Base-by-base conservation (phyloP, 2,329 filamentous ascomycete species). In the Fusarium sp. region DNA sequence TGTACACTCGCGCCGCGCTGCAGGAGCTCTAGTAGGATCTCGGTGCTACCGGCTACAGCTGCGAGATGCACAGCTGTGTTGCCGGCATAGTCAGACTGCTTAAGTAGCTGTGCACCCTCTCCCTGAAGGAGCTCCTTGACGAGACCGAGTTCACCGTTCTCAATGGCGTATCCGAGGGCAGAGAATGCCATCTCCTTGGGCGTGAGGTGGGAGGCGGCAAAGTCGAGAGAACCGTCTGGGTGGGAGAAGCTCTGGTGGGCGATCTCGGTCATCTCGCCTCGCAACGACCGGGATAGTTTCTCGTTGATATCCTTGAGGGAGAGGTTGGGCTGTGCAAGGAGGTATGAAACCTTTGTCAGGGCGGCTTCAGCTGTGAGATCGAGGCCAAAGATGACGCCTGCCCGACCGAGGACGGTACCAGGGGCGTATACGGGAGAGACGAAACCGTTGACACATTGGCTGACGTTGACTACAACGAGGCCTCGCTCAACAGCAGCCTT, bases 321-420 rank as follows among this genome's bases (percentile, higher is more conserved):
- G n/a, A 93, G 86, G 35, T 87, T 88, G 1, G 93, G 91, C 5
- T 88, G 82, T 6, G 94, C 93, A 20, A 98, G 88, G 4, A 98
- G 89, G 81, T 97, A 97, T 2, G 94, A 94, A 32, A 98, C 88
- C 83, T 98, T 98, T 23, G 95, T 97, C 76, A 98, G 89, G 7
- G 95, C 95, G 4, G 94, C 95, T 84, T 98, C 95, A 25, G 93
- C 93, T 0, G 95, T 98, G 84, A 98, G 88, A 79, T 97, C 95
- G 75, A 95, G 90, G 7, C 95, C 95, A 75, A 97, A 95, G 35
- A 97, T 94, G 58, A 98, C 94, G 37, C 95, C 95, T 3, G 94
- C 94, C 64, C 92, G 89, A 43, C 94, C 94, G 20, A 98, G 89
- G 45, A 93, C 92, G 75, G 94, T 94, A 10, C 92, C 93, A 0